Evolutionary conservation across 805 yeast genomes (phyloP), one percentile per base, ranked within the genome.

Genomic region (Ogataea saltuana): DNA sequence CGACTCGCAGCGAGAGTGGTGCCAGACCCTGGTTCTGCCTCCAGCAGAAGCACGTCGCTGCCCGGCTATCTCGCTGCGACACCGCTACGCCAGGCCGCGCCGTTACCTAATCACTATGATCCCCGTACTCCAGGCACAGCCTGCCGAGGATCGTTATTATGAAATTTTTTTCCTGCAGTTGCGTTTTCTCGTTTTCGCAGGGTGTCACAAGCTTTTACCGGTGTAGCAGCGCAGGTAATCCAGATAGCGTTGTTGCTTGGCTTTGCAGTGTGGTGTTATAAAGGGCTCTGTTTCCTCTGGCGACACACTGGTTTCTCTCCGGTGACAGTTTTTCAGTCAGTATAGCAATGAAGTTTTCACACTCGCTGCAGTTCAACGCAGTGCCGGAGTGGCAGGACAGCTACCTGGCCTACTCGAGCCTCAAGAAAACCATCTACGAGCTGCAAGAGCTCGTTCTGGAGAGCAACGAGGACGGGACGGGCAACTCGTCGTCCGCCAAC

Each of bases 361-460:
- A 73, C 45, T 72, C 78, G 23, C 59, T 74, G 40, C 72, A 72
- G 55, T 71, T 74, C 50, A 74, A 74, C 50, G 72, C 75, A n/a
- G 80, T 74, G 26, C 80, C 80, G 4, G 80, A 74, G 54, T 74
- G 78, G 78, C 67, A 65, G 48, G 78, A 73, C 41, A 51, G 61
- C 34, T 74, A 74, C 47, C 53, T 74, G 47, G 65, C 70, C 44
- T 74, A 74, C 49, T 67, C 74, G 6, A 70, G 71, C 9, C 61
- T 82, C 50, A 82, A 82, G 55, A 78, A 80, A 54, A 55, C 70
- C 22, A 74, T 81, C 26, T 81, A 82, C 55, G 65, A 70, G 48
- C 67, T 82, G 27, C 84, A 80, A 49, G 69, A 71, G 16, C 63
- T 40, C 15, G 45, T 35, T 22, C 30, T 50, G 12, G 51, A 53